phyloP scores from a whole-genome alignment of 768 basidiomycete species.

The Lyophyllum decastes region DNA sequence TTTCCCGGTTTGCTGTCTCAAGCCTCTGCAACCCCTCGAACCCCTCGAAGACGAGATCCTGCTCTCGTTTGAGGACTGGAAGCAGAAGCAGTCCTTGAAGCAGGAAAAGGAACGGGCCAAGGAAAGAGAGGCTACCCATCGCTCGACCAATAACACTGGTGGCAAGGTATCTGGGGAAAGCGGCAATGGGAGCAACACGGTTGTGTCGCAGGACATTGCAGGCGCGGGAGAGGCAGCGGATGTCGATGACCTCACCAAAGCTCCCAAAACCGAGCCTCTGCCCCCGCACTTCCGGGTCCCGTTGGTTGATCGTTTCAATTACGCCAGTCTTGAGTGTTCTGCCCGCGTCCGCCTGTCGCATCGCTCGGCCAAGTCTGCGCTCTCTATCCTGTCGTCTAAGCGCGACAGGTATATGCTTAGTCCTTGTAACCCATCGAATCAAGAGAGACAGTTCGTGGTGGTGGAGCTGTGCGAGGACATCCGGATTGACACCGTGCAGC shows the following conservation, averaged over 20 bases:
- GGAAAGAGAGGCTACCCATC: constrained; percentile 22
- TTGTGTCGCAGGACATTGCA: constrained; percentile 10
- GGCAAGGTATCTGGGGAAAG: constrained; percentile 5
- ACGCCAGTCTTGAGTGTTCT: constrained; percentile 90
- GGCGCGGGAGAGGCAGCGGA: constrained; percentile 12
- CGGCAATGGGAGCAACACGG: constrained; percentile 9
- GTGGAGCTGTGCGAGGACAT: constrained; percentile 99
- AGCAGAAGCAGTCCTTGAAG: constrained; percentile 57
- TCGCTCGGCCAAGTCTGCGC: constrained; percentile 76
- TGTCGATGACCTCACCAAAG: constrained; percentile 19
- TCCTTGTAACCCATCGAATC: constrained; percentile 68
- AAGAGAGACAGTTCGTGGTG: constrained; percentile 75
- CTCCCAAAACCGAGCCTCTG: constrained; percentile 31
- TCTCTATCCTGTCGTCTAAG: constrained; percentile 84
- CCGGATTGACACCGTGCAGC: constrained; percentile 91
- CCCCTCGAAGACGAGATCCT: constrained; percentile 62
- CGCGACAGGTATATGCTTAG: constrained; percentile 97
- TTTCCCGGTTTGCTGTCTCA: constrained; percentile 70
- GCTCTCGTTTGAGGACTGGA: constrained; percentile 89
- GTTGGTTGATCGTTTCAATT: constrained; percentile 89
- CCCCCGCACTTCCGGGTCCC: constrained; percentile 73
- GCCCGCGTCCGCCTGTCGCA: constrained; percentile 89
- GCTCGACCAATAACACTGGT: constrained; percentile 10
- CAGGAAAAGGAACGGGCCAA: constrained; percentile 35
- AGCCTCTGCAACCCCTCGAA: constrained; percentile 48